phyloP scores from a whole-genome alignment of 2,329 filamentous ascomycete genomes.

The Camillea tinctor region DNA sequence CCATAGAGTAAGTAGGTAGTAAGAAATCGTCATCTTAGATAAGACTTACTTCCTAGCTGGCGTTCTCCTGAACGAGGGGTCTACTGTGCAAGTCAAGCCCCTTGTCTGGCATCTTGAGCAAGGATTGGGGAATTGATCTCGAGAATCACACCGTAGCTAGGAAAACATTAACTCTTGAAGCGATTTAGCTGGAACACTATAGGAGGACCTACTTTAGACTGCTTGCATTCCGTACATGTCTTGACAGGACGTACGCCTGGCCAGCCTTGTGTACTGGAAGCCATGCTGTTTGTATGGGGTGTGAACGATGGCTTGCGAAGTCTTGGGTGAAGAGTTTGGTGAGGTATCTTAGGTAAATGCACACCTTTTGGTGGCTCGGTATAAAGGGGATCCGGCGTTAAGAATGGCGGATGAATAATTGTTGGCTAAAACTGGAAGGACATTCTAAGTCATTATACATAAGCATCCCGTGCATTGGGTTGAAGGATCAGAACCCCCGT shows the following conservation, averaged over 20 bases:
- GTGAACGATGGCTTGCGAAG: background rate
- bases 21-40: background rate
- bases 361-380: background rate
- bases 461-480: background rate
- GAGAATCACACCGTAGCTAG: slow-evolving; percentile 34
- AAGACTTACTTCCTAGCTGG: slow-evolving; percentile 31
- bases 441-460: background rate
- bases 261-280: slow-evolving; percentile 23
- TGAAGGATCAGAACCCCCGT: background rate
- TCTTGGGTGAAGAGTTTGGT: too few species aligned
- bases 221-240: slow-evolving; percentile 34
- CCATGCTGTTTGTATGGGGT: slow-evolving; percentile 15
- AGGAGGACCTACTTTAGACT: slow-evolving; percentile 26
- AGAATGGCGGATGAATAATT: background rate
- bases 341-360: background rate
- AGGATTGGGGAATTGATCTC: slow-evolving; percentile 31
- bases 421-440: background rate
- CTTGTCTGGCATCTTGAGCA: slow-evolving; percentile 31
- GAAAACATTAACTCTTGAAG: slow-evolving; percentile 2
- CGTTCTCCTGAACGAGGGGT: slow-evolving; percentile 32
- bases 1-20: background rate
- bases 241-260: slow-evolving; percentile 27
- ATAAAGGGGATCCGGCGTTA: background rate
- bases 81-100: slow-evolving; percentile 29
- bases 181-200: slow-evolving; percentile 8